phyloP scores from a whole-genome alignment of 2,329 filamentous ascomycete genomes.

The Penicillium sp. region DNA sequence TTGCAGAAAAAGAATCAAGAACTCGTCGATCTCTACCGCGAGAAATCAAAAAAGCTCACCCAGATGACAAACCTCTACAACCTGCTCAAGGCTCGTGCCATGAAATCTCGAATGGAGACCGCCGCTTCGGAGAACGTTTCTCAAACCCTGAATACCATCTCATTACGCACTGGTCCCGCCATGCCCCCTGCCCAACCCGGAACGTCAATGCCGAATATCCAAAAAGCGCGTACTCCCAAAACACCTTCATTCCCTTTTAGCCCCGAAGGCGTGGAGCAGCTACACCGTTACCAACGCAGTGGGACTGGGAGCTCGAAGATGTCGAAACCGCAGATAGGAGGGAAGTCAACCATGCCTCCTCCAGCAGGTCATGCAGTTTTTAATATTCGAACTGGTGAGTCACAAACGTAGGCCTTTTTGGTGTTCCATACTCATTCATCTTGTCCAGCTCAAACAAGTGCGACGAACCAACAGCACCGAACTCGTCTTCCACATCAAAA shows the following conservation, averaged over 20 bases:
- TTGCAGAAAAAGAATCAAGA: constrained; percentile 76
- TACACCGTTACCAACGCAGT: constrained; percentile 49
- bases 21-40: constrained; percentile 67
- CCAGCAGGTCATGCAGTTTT: constrained; percentile 35
- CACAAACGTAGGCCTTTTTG: not conserved
- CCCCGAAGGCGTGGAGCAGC: constrained; percentile 42
- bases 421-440: not conserved
- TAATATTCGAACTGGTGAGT: constrained; percentile 34
- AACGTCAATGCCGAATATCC: not conserved
- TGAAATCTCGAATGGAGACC: constrained; percentile 60
- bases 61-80: constrained; percentile 70
- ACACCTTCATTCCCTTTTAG: constrained; percentile 35
- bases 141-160: constrained; percentile 51
- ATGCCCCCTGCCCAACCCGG: constrained; percentile 13
- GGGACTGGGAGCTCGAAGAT: constrained; percentile 47
- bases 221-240: constrained; percentile 32
- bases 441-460: constrained; percentile 19
- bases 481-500: constrained; percentile 34
- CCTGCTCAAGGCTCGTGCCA: constrained; percentile 61
- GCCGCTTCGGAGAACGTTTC: constrained; percentile 62
- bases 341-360: constrained; percentile 40
- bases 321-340: constrained; percentile 28
- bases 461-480: constrained; percentile 35
- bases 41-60: constrained; percentile 72
- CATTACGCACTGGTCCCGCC: constrained; percentile 28